Base-by-base conservation (phyloP, 176 grass and related monocot species). In the Raddia distichophylla region DNA sequence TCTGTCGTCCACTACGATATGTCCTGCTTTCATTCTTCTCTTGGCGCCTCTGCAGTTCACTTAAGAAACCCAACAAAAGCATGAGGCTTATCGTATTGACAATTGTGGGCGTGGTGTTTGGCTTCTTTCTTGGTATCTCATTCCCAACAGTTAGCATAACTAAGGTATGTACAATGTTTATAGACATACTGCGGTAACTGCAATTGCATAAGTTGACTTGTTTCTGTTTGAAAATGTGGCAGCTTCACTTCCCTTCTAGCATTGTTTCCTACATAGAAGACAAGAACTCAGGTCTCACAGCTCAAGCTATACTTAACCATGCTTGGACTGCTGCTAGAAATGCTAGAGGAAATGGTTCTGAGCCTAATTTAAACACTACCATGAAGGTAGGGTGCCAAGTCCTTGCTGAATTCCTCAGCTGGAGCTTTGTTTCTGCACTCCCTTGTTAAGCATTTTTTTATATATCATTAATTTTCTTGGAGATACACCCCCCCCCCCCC, bases 231-330 rank as follows among this genome's bases (percentile, higher is more conserved):
- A 10, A 71, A 22, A 69, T 74, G 59, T 77, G 79, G 88, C 90
- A 95, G 96, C 86, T 98, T 62, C 90, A 93, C 81, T 93, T 98
- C 19, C 86, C 92, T 60, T 67, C 88, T 70, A 91, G 84, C 59
- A 84, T 95, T 51, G 76, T 91, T 64, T 81, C 90, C 58, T 86
- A 88, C 53, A 87, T 91, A 71, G 88, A 91, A 4, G 92, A 95
- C 62, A 91, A 77, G 88, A 93, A 94, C 82, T 93, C 92, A 9
- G 85, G 82, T 22, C 73, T 93, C 4, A 46, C 78, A 43, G 91
- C 92, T 82, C 88, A 91, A 82, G 86, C 87, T 55, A 70, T 98
- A 75, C 78, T 95, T 32, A 95, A 95, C 46, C 90, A 91, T 71
- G 89, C 90, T 52, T 97, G 75, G 79, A 77, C 79, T 62, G 62